A percentile compares a stretch with the other conserved stretches of the same genome.
Conservation (phyloP, 805 yeast genomes). For the Wickerhamomyces mucosus region DNA sequence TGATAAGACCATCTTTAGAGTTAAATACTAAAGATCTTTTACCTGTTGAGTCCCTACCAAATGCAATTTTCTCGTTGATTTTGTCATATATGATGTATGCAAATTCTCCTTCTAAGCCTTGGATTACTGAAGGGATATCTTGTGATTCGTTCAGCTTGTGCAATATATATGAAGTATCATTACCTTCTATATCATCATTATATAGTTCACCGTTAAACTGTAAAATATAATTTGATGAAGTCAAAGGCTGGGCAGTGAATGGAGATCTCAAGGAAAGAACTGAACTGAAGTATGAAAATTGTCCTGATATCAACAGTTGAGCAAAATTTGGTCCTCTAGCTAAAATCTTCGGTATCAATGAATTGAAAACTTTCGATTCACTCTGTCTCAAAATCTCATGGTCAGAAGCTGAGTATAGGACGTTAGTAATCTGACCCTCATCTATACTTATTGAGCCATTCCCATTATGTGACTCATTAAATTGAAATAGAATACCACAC, state of each 20-base stretch:
- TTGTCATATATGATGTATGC: constrained; percentile 50
- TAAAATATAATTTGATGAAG: constrained; percentile 30
- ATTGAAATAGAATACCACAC: no score
- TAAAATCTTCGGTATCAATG: constrained; percentile 34
- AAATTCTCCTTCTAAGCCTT: constrained; percentile 67
- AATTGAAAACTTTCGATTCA: no score
- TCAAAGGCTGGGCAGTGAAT: constrained; percentile 63
- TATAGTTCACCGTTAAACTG: constrained; percentile 93
- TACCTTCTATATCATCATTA: constrained; percentile 41
- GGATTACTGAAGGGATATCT: constrained; percentile 31
- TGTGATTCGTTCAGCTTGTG: constrained; percentile 21
- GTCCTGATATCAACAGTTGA: constrained; percentile 21
- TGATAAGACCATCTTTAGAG: constrained; percentile 25
- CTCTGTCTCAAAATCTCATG: no score
- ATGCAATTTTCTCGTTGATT: constrained; percentile 36
- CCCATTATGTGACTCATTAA: no score
- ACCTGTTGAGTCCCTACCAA: constrained; percentile 82
- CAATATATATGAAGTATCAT: constrained; percentile 56
- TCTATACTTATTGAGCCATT: no score
- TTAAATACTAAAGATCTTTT: constrained; percentile 60
- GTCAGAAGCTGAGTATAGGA: no score
- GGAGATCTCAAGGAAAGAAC: constrained; percentile 78
- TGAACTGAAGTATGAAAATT: constrained; percentile 31
- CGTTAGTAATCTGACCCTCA: no score
- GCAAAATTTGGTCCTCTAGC: constrained; percentile 58